Conservation (phyloP, 495 filamentous ascomycete genomes). For the Chaetomium fimeti region DNA sequence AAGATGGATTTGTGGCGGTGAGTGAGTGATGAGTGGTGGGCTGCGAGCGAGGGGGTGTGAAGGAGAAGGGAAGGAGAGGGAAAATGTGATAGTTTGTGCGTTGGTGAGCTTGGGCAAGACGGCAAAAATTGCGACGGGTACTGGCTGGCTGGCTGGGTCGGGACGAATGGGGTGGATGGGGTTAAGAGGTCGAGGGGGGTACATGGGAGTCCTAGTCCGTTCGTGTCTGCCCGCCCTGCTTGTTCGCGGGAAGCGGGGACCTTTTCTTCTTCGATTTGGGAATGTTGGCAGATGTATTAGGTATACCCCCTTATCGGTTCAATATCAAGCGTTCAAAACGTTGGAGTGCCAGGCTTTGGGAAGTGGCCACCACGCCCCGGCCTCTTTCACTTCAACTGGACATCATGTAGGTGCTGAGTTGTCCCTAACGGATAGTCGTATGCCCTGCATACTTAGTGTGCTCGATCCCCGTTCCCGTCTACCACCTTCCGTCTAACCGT, state of each 20-base stretch:
- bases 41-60: neutral
- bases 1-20: constrained; percentile 48
- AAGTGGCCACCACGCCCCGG: too few relatives aligned
- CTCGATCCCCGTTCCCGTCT: too few relatives aligned
- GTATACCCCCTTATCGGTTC: constrained; percentile 4
- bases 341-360: too few relatives aligned
- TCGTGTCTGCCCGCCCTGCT: neutral
- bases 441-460: too few relatives aligned
- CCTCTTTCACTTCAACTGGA: too few relatives aligned
- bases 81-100: neutral
- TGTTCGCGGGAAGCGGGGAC: neutral
- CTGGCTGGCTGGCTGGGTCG: neutral
- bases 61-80: neutral
- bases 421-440: too few relatives aligned
- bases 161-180: neutral
- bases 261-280: neutral
- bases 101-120: neutral
- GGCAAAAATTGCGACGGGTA: neutral
- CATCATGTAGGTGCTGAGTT: too few relatives aligned
- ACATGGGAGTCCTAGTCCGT: neutral
- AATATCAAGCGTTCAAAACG: neutral
- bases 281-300: constrained; percentile 4
- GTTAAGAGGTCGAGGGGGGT: neutral
- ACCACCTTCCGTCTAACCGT: too few relatives aligned
- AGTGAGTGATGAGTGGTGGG: constrained; percentile 22